These are phyloP conservation scores for Diaporthe velutina DNA, from an alignment of 2,329 filamentous ascomycete genomes.

Conservation along the genomic window DNA sequence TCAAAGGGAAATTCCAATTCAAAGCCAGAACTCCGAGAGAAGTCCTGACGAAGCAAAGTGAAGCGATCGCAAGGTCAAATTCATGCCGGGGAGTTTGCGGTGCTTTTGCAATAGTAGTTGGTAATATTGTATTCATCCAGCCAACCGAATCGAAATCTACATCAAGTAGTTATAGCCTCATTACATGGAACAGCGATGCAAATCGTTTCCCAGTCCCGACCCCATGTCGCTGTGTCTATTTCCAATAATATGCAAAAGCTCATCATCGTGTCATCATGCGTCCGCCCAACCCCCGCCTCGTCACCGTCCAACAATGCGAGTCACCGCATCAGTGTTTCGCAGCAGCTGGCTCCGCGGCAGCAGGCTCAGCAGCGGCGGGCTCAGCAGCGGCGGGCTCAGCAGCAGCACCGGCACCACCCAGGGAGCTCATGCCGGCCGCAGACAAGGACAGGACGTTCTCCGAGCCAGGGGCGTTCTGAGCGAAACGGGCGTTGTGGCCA, in stretches of 20 bases:
- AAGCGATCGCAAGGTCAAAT: not conserved
- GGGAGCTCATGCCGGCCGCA: slow-evolving; percentile 11
- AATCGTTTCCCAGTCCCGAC: not conserved
- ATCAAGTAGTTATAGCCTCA: slow-evolving; percentile 16
- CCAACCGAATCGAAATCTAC: slow-evolving; percentile 28
- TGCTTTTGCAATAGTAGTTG: slow-evolving; percentile 8
- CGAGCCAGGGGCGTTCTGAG: slow-evolving; percentile 57
- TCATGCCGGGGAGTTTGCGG: not conserved
- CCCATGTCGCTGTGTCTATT: slow-evolving; percentile 22
- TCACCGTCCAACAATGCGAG: not conserved
- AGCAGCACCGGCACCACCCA: slow-evolving; percentile 5
- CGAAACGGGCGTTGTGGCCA: slow-evolving; percentile 61
- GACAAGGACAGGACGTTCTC: slow-evolving; percentile 50
- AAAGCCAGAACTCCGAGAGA: slow-evolving; percentile 20
- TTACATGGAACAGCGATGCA: slow-evolving; percentile 30
- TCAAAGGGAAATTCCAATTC: not conserved
- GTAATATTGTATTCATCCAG: slow-evolving; percentile 21
- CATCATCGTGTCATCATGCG: slow-evolving; percentile 7
- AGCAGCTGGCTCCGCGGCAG: not conserved
- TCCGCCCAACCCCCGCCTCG: not conserved
- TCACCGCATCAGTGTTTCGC: slow-evolving; percentile 14
- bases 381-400: no score
- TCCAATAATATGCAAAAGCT: slow-evolving; percentile 19
- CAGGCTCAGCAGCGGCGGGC: no score
- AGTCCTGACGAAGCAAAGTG: slow-evolving; percentile 2